Base-by-base conservation (phyloP, 139 green algal species). In the Picochlorum sp. region DNA sequence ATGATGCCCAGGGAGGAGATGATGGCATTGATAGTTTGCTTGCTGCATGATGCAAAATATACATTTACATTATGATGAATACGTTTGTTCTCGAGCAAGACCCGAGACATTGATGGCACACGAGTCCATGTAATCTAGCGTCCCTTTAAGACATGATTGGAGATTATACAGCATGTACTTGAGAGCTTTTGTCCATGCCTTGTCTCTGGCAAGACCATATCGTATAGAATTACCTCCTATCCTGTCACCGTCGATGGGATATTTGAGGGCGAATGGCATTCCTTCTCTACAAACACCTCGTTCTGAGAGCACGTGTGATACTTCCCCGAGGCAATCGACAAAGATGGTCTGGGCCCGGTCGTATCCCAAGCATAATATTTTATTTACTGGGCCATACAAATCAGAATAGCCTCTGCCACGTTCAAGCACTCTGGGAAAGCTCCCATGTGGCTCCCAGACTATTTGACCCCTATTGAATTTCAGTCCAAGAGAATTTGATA, bases 151-250 rank as follows among this genome's bases (percentile, higher is more conserved):
- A 60, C 68, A 76, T 24, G 66, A 77, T 61, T 84, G 79, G 6
- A 95, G 71, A 70, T 93, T 69, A 1, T 83, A 75, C 20, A 94
- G 77, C 83, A 95, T 88, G 67, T 88, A 86, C 78, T 97, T 96
- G 13, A 98, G 79, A 3, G 92, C 92, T 67, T 88, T 87, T 47
- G 92, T 97, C 92, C 92, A 98, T 30, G 77, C 78, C 24, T 82
- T 78, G 65, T 96, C 84, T 58, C 86, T 90, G 72, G 88, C 92
- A 45, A 96, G 82, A 11, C 79, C 83, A 50, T 76, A 71, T 60
- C 84, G 83, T 51, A 98, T 85, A 47, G 87, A 90, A 57, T 86
- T 69, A 26, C 81, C 84, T 49, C 85, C 83, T 15, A 98, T 75
- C 68, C 83, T 83, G 76, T 96, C 91, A 13, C 81, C 83, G 6